phyloP scores from a whole-genome alignment of 495 filamentous ascomycete species.

The Xylaria palmicola region DNA sequence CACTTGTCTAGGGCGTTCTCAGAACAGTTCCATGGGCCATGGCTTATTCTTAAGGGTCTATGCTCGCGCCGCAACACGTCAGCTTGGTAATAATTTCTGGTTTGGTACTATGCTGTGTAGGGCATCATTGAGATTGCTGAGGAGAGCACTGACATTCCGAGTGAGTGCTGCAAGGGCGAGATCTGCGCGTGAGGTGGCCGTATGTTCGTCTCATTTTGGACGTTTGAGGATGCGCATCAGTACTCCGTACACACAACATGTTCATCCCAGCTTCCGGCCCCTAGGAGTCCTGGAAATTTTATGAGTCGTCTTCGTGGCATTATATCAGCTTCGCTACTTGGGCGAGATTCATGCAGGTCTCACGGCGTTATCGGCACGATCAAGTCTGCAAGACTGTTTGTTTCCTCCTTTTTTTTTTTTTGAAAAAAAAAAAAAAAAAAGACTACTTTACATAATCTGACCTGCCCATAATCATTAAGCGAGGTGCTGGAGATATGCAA shows the following conservation, averaged over 20 bases:
- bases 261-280: conserved; percentile 17
- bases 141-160: conserved; percentile 3
- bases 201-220: conserved; percentile 18
- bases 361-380: neutral
- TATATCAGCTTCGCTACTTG: neutral
- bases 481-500: too few species aligned
- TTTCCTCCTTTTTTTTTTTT: too few species aligned
- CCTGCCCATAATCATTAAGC: too few species aligned
- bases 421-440: too few species aligned
- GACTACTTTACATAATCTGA: too few species aligned
- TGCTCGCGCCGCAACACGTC: neutral
- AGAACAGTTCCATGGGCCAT: neutral
- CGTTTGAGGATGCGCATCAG: conserved; percentile 18
- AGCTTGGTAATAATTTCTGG: neutral
- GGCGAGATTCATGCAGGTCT: neutral
- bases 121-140: neutral
- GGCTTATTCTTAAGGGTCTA: neutral
- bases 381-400: too few species aligned
- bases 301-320: conserved; percentile 19
- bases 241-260: conserved; percentile 9
- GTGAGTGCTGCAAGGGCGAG: neutral
- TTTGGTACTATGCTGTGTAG: neutral
- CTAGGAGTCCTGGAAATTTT: conserved; percentile 19
- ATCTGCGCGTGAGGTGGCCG: neutral
- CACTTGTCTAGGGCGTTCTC: neutral